Evolutionary conservation across 345 rosid species (phyloP).

Genomic region (Pugionium cornutum): DNA sequence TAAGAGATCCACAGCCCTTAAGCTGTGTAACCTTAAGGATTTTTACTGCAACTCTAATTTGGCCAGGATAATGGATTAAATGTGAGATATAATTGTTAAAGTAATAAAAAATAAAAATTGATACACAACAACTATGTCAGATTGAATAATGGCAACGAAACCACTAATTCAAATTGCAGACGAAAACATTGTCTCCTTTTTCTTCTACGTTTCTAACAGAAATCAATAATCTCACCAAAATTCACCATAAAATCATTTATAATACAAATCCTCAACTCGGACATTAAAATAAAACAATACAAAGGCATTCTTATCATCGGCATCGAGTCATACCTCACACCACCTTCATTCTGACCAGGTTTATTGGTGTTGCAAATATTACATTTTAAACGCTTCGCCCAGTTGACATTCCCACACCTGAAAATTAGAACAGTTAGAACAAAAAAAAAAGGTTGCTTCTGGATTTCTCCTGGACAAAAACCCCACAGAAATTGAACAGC

Average conservation of each 20-base stretch:
- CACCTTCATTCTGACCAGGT: conserved; percentile 95
- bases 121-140: conserved; percentile 12
- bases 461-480: background rate
- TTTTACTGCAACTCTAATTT: too few relatives aligned
- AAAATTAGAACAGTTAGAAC: conserved; percentile 12
- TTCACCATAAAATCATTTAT: background rate
- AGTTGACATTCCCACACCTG: conserved; percentile 97
- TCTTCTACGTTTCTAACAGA: background rate
- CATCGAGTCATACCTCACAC: conserved; percentile 67
- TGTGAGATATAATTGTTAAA: background rate
- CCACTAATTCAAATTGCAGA: background rate
- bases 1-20: too few relatives aligned
- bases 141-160: background rate
- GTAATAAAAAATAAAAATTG: background rate
- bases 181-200: background rate
- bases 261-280: background rate
- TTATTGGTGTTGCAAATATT: conserved; percentile 95
- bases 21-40: too few relatives aligned
- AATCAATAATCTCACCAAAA: background rate
- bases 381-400: conserved; percentile 97
- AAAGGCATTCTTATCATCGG: background rate
- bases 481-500: background rate
- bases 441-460: background rate
- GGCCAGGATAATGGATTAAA: too few relatives aligned
- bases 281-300: conserved; percentile 14